These are phyloP conservation scores for Morella rubra DNA, from an alignment of 306 rosid genomes.

Conservation along the genomic window DNA sequence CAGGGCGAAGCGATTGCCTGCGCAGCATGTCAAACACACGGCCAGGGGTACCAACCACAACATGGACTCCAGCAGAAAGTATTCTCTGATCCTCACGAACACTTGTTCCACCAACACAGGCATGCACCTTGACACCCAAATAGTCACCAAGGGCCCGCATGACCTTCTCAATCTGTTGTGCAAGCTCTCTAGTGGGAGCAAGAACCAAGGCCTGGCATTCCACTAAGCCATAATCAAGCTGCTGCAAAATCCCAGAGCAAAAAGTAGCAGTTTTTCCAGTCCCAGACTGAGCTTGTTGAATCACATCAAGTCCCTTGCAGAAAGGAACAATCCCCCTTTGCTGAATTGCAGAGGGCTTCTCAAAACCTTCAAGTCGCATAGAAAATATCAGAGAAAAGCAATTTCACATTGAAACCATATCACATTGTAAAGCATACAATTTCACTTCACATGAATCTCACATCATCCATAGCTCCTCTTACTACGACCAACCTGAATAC, in stretches of 20 bases:
- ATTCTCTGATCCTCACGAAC: slow-evolving; percentile 65
- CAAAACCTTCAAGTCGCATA: slow-evolving; percentile 46
- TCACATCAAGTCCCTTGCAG: slow-evolving; percentile 74
- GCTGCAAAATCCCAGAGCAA: slow-evolving; percentile 79
- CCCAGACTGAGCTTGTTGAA: slow-evolving; percentile 79
- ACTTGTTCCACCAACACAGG: slow-evolving; percentile 75
- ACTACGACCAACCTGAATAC: neutral
- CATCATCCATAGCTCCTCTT: neutral
- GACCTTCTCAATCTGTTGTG: slow-evolving; percentile 80
- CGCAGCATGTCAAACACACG: slow-evolving; percentile 73
- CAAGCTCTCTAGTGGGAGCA: slow-evolving; percentile 80
- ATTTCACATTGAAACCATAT: neutral
- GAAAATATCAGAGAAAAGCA: neutral
- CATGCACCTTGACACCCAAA: slow-evolving; percentile 77
- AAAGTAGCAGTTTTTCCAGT: slow-evolving; percentile 78
- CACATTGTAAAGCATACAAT: neutral
- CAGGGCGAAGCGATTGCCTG: slow-evolving; percentile 60
- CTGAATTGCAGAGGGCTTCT: slow-evolving; percentile 83
- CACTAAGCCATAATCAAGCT: slow-evolving; percentile 59
- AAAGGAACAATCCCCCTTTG: slow-evolving; percentile 83
- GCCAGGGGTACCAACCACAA: slow-evolving; percentile 76
- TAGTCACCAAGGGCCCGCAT: slow-evolving; percentile 75
- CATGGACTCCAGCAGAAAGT: slow-evolving; percentile 62
- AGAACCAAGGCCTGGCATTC: slow-evolving; percentile 80
- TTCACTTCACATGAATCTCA: slow-evolving; percentile 1